phyloP scores from a whole-genome alignment of 805 yeast species.

The Zygosaccharomyces lentus region DNA sequence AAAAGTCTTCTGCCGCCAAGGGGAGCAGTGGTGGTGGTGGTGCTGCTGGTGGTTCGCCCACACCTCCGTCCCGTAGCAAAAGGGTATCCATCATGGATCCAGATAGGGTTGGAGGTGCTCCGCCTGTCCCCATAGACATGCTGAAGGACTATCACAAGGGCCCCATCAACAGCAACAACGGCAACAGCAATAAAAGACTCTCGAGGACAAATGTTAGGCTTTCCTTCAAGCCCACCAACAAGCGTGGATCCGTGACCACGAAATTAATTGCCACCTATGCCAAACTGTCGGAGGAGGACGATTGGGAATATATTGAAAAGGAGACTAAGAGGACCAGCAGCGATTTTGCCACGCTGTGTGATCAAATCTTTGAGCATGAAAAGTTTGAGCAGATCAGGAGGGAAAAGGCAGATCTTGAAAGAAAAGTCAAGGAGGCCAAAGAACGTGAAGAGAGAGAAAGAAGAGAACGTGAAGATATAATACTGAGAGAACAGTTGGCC shows the following conservation, averaged over 20 bases:
- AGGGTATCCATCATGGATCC: constrained; percentile 24
- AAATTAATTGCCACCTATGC: constrained; percentile 71
- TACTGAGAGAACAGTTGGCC: constrained; percentile 19
- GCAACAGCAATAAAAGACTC: constrained; percentile 14
- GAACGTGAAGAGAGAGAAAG: constrained; percentile 44
- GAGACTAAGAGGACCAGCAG: constrained; percentile 74
- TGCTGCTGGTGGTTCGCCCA: constrained; percentile 32
- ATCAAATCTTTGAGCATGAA: constrained; percentile 70
- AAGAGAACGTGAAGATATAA: constrained; percentile 26
- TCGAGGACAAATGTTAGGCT: constrained; percentile 35
- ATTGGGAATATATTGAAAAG: constrained; percentile 65
- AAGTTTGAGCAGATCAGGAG: constrained; percentile 54
- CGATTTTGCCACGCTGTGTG: constrained; percentile 73
- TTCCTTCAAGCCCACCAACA: constrained; percentile 40
- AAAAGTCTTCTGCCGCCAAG: constrained; percentile 21
- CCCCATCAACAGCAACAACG: not conserved
- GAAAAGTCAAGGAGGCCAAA: constrained; percentile 44
- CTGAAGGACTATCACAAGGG: constrained; percentile 19
- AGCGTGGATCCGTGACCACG: constrained; percentile 69
- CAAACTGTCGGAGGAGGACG: constrained; percentile 57
- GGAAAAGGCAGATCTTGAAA: constrained; percentile 42
- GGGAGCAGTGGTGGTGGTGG: constrained; percentile 17
- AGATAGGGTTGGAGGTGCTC: constrained; percentile 20
- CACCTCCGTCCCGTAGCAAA: constrained; percentile 30
- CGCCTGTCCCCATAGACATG: constrained; percentile 27